Evolutionary conservation across 1,284 basidiomycete genomes (phyloP), one percentile per base, ranked within the genome.

Genomic region (Inonotus obliquus): DNA sequence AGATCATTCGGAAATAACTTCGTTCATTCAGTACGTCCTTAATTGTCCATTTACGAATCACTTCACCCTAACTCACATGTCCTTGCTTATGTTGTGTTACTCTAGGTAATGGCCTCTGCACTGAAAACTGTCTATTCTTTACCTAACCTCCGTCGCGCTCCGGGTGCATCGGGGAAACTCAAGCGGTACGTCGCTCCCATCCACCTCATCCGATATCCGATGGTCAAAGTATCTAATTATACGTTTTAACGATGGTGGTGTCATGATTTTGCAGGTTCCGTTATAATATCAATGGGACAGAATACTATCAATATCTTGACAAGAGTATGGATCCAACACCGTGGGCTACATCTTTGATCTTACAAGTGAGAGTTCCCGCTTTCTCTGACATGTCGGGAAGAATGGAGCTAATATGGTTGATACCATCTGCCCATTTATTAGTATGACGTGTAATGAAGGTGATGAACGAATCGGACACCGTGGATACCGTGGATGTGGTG

Each of bases 291-390:
- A 55, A 73, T 47, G 72, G 70, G 10, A 70, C 75, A 21, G 65
- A 75, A n/a, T 68, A 69, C 4, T 77, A 76, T 63, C 73, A 76
- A 57, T 85, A 85, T 68, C 69, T 86, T 61, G 76, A 79, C 54
- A 65, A 67, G 6, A 72, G 75, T 21, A 77, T 80, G 66, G 65
- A 74, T 25, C 73, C 77, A 10, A 73, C 69, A 1, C 79, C 83
- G 21, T 85, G 84, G 82, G 80, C 82, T 2, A 78, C 75, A 19
- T 76, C 76, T 2, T 71, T 84, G 78, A 69, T 79, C 19, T 57
- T 85, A 14, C 74, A 81, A 74, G 77, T 78, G 57, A 27, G 69
- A 27, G 69, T 38, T 35, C 27, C 6, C 27, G 39, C 47, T 49
- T 17, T 21, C 44, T 38, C 17, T 37, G 23, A 17, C 47, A 29